A percentile compares a stretch with the other conserved stretches of the same genome.
Evolutionary conservation across 257 asterid genomes (phyloP).

Genomic region (Ligustrum vulgare): DNA sequence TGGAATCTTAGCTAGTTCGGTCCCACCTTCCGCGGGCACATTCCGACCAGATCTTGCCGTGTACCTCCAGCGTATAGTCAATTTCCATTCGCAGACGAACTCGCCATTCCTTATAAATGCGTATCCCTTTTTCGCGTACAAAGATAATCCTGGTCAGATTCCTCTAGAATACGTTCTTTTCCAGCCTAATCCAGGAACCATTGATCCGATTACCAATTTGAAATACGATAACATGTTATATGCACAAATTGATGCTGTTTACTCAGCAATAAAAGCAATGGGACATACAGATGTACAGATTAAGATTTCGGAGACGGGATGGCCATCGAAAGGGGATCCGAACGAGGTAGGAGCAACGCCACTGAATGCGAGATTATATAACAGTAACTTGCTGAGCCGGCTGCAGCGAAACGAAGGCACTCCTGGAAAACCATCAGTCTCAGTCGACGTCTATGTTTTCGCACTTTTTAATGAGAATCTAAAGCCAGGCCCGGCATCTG

Average conservation of each 20-base stretch:
- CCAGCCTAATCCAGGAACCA: slow-evolving; percentile 63
- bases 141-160: slow-evolving; percentile 49
- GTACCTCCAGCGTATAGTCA: slow-evolving; percentile 46
- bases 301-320: slow-evolving; percentile 85
- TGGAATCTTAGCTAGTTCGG: slow-evolving; percentile 50
- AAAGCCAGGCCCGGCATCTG: slow-evolving; percentile 87
- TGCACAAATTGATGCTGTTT: slow-evolving; percentile 87
- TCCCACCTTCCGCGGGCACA: slow-evolving; percentile 77
- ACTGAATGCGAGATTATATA: slow-evolving; percentile 69
- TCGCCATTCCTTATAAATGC: slow-evolving; percentile 83
- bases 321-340: slow-evolving; percentile 88
- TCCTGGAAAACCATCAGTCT: slow-evolving; percentile 65
- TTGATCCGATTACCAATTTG: slow-evolving; percentile 58
- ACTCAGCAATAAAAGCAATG: slow-evolving; percentile 57
- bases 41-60: slow-evolving; percentile 54
- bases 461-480: slow-evolving; percentile 88
- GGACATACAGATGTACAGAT: slow-evolving; percentile 58
- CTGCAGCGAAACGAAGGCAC: slow-evolving; percentile 62
- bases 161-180: slow-evolving; percentile 68
- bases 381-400: slow-evolving; percentile 59
- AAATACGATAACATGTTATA: slow-evolving; percentile 88
- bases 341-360: slow-evolving; percentile 74
- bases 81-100: slow-evolving; percentile 50
- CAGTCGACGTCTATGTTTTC: slow-evolving; percentile 69
- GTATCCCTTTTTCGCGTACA: slow-evolving; percentile 90